These are phyloP conservation scores for Hansenula sp. DNA, from an alignment of 1,139 yeast species.

Conservation along the genomic window DNA sequence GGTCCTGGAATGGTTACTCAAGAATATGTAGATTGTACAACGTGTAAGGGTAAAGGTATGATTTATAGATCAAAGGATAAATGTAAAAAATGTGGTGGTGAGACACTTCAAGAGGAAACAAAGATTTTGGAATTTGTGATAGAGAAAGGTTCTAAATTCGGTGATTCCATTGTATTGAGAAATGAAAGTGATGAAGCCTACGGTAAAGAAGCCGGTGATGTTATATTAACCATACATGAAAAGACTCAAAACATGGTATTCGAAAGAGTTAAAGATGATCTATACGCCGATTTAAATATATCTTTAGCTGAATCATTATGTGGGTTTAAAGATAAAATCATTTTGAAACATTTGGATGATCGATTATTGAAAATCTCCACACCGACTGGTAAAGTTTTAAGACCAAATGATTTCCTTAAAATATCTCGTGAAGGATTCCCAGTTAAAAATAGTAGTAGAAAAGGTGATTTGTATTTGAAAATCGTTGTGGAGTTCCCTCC, in stretches of 20 bases:
- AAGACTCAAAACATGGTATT: conserved; percentile 36
- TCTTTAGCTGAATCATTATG: conserved; percentile 78
- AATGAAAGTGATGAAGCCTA: conserved; percentile 80
- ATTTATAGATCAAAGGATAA: conserved; percentile 60
- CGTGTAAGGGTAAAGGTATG: conserved; percentile 73
- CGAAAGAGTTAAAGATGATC: conserved; percentile 58
- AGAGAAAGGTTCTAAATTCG: conserved; percentile 63
- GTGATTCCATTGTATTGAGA: conserved; percentile 56
- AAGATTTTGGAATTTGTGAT: conserved; percentile 78
- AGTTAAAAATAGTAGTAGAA: conserved; percentile 32
- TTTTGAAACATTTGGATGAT: conserved; percentile 79
- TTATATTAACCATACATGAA: conserved; percentile 57
- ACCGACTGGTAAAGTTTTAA: conserved; percentile 72
- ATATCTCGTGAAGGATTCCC: conserved; percentile 90
- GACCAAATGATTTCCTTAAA: conserved; percentile 71
- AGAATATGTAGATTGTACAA: conserved; percentile 57
- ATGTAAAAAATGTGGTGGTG: conserved; percentile 77
- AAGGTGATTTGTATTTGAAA: conserved; percentile 75
- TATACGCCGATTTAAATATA: conserved; percentile 56
- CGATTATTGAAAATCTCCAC: conserved; percentile 63
- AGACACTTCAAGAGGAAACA: conserved; percentile 57
- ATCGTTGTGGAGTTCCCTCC: conserved; percentile 78
- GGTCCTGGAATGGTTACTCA: conserved; percentile 77
- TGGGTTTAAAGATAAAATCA: conserved; percentile 63
- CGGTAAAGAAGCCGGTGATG: conserved; percentile 77